A percentile compares a stretch with the other conserved stretches of the same genome.
These are phyloP conservation scores for Entonaema liquescens DNA, from an alignment of 495 filamentous ascomycete species.

Conservation along the genomic window DNA sequence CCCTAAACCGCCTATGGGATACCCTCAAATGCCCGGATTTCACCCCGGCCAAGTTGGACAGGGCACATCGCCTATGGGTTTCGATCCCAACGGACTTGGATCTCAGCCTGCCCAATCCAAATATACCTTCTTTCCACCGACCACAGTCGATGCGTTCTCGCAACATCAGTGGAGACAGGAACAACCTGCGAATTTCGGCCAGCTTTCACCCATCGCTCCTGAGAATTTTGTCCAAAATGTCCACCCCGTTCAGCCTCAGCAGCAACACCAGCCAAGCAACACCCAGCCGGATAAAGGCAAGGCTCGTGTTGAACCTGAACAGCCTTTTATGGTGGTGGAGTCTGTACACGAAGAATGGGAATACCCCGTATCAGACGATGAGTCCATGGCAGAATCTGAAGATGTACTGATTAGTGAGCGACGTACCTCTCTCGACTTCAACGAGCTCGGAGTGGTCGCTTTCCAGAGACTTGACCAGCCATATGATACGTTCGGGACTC, in stretches of 20 bases:
- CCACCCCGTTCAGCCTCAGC: conserved; percentile 5
- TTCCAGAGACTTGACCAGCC: conserved; percentile 46
- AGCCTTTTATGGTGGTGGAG: neutral
- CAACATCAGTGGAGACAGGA: conserved; percentile 45
- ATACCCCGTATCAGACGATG: conserved; percentile 61
- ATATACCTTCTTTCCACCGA: conserved; percentile 46
- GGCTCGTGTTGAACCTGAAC: conserved; percentile 26
- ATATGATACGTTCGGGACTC: conserved; percentile 48
- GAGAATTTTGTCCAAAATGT: conserved; percentile 20
- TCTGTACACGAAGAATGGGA: conserved; percentile 41
- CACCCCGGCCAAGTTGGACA: conserved; percentile 41
- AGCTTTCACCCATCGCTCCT: conserved; percentile 26
- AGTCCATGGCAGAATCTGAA: conserved; percentile 43
- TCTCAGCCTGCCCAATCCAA: conserved; percentile 50
- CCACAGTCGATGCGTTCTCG: conserved; percentile 44
- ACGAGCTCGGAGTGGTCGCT: conserved; percentile 52
- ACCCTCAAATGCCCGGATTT: conserved; percentile 39
- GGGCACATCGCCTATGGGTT: conserved; percentile 32
- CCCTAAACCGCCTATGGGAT: conserved; percentile 48
- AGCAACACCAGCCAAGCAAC: conserved; percentile 16
- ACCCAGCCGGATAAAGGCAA: conserved; percentile 31
- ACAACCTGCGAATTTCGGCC: conserved; percentile 15
- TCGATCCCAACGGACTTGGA: conserved; percentile 37
- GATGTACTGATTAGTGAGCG: conserved; percentile 39
- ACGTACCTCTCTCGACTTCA: conserved; percentile 46